Percentiles rank a stretch among this genome's conserved stretches.
These are phyloP conservation scores for Beauveria bassiana DNA, from an alignment of 2,329 filamentous ascomycete species.

Conservation along the genomic window DNA sequence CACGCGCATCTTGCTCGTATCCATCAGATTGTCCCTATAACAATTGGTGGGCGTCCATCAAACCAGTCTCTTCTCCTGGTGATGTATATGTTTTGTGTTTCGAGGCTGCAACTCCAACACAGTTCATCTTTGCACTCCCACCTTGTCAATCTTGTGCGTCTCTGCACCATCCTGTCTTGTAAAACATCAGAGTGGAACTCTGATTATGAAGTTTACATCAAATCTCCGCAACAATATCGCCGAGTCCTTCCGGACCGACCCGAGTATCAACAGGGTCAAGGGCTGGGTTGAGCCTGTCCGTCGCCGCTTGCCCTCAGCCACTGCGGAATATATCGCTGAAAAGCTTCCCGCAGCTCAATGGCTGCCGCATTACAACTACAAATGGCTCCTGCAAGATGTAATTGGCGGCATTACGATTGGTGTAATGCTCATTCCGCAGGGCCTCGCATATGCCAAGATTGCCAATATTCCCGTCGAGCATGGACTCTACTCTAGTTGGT, in stretches of 20 bases:
- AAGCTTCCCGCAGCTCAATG: conserved; percentile 56
- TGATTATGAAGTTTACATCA: conserved; percentile 16
- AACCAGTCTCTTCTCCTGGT: not conserved
- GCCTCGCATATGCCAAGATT: conserved; percentile 54
- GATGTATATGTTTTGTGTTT: not conserved
- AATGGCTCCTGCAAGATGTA: conserved; percentile 54
- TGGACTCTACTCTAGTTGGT: conserved; percentile 52
- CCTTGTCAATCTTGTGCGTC: not conserved
- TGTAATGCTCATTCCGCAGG: conserved; percentile 53
- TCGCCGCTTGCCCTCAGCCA: conserved; percentile 39
- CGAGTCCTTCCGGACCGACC: conserved; percentile 19
- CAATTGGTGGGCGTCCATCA: not conserved
- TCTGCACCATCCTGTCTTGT: not conserved
- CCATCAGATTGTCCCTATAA: not conserved
- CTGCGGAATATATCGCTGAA: conserved; percentile 48
- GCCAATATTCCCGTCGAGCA: conserved; percentile 54
- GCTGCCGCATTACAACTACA: conserved; percentile 52
- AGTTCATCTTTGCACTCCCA: not conserved
- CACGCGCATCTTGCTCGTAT: not conserved
- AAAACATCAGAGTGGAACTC: not conserved
- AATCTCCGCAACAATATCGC: conserved; percentile 15
- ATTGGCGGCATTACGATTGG: conserved; percentile 55
- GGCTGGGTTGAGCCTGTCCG: conserved; percentile 18
- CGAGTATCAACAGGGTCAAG: conserved; percentile 20
- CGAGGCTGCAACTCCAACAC: not conserved